Base-by-base conservation (phyloP, 2,329 filamentous ascomycete species). In the Colletotrichum kahawae region DNA sequence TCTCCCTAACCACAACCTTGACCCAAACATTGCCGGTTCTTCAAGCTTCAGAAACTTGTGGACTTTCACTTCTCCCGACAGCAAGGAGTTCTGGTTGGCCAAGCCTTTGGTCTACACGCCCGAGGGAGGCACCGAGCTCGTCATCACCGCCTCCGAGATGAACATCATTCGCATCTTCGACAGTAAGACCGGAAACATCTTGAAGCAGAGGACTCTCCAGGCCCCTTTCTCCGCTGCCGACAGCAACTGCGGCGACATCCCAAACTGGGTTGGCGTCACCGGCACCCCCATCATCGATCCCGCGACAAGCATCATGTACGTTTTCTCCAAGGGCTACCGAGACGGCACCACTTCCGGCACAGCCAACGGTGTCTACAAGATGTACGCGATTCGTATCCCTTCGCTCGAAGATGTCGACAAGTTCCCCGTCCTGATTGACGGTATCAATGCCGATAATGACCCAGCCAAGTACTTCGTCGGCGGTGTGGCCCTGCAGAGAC, bases 361-460 rank as follows among this genome's bases (percentile, higher is more conserved):
- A 7, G 77, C 80, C 29, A 86, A 86, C 71, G 83, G 83, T 21
- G 79, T 83, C 16, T 85, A 85, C 75, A 84, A 83, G 67, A 80
- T 86, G 59, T 84, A 85, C 75, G 85, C 82, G 36, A 80, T 87
- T 13, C 81, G 85, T 62, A 79, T 87, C 4, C 82, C 83, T 7
- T 83, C 83, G 7, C 78, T 88, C 10, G 77, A 81, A 31, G 84
- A 86, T 63, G 79, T 83, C 27, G 70, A 79, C 12, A 81, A 82
- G 8, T 88, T 85, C 74, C 87, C 87, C 0, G 80, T 87, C n/a
- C 73, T 84, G 24, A 80, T 89, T 27, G 87, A 89, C 78, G 87
- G 86, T 7, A 77, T 81, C 24, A 79, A 81, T 27, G 85, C 86
- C n/a, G 85, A 87, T 67, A 88, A 88, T 73, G 86, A 88, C 75